Conservation (phyloP, 2,329 filamentous ascomycete genomes). For the Hymenoscyphus linearis region DNA sequence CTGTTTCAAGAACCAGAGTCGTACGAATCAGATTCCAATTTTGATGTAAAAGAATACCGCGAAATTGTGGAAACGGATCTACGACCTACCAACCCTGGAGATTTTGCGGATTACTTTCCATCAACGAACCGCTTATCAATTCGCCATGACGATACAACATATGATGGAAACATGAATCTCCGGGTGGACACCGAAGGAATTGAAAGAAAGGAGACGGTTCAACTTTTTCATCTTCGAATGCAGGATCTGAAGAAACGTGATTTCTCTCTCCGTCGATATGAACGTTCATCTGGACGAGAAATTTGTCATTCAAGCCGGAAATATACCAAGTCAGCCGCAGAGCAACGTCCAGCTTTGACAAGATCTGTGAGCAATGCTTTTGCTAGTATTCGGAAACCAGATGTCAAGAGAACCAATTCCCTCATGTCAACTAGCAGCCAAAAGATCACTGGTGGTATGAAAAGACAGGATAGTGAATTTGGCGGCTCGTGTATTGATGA, state of each 20-base stretch:
- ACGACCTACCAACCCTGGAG: conserved; percentile 70
- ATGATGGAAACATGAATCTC: conserved; percentile 95
- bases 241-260: conserved; percentile 80
- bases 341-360: conserved; percentile 36
- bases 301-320: conserved; percentile 80
- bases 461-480: conserved; percentile 49
- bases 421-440: conserved; percentile 14
- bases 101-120: conserved; percentile 83
- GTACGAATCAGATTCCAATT: conserved; percentile 28
- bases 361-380: conserved; percentile 54
- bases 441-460: conserved; percentile 13
- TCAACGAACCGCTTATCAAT: conserved; percentile 76
- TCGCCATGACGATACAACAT: conserved; percentile 82
- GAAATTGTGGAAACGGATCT: conserved; percentile 61
- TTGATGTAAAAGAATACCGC: conserved; percentile 37
- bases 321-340: conserved; percentile 50
- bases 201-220: conserved; percentile 55
- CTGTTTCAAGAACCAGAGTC: conserved; percentile 45
- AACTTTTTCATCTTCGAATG: conserved; percentile 93
- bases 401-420: conserved; percentile 36
- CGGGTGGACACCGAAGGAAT: conserved; percentile 75
- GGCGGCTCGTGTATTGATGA: conserved; percentile 43
- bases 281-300: conserved; percentile 86
- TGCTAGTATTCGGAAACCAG: conserved; percentile 41
- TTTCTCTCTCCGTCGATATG: conserved; percentile 88